Evolutionary conservation across 2,329 filamentous ascomycete genomes (phyloP), one percentile per base, ranked within the genome.

Genomic region (Fusarium sp.): DNA sequence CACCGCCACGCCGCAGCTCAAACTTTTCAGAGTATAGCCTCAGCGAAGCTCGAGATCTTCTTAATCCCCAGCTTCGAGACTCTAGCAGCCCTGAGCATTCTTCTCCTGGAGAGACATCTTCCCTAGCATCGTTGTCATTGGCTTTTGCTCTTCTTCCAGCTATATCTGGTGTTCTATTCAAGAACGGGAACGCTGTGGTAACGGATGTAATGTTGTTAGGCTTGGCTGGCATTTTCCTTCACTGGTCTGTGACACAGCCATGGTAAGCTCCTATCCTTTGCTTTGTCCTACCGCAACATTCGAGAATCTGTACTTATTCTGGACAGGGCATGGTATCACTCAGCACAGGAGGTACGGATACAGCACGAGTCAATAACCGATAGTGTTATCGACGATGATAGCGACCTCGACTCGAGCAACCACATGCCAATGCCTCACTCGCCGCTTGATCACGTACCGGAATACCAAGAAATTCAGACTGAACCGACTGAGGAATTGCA

Each of bases 161-260:
- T 3, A 79, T 97, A n/a, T 94, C 90, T 2, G 95, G 95, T 0
- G 82, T 97, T 54, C 84, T 98, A 63, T 97, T 97, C 79, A 89
- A 93, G 68, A 93, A 97, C 83, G 95, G 95, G 18, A 92, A 91
- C 75, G 89, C 92, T 2, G 87, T 98, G 69, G 90, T 95, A 60
- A 97, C 94, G 1, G 95, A 98, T 81, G 83, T 97, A 33, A 92
- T 96, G 76, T 85, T 98, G 38, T 83, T 98, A 37, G 90, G 88
- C 6, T 82, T 98, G 69, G 93, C 93, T 5, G 93, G 92, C 9
- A 88, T 98, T 48, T 97, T 98, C 77, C 85, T 98, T 69, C 95
- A 97, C 79, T 98, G 94, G 94, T 95, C 93, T 54, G 92, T 98
- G 46, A 92, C 94, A 62, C 86, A 96, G 73, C 95, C 95, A 75